Evolutionary conservation across 2,329 filamentous ascomycete genomes (phyloP).

Genomic region (Apiospora pterosperma): DNA sequence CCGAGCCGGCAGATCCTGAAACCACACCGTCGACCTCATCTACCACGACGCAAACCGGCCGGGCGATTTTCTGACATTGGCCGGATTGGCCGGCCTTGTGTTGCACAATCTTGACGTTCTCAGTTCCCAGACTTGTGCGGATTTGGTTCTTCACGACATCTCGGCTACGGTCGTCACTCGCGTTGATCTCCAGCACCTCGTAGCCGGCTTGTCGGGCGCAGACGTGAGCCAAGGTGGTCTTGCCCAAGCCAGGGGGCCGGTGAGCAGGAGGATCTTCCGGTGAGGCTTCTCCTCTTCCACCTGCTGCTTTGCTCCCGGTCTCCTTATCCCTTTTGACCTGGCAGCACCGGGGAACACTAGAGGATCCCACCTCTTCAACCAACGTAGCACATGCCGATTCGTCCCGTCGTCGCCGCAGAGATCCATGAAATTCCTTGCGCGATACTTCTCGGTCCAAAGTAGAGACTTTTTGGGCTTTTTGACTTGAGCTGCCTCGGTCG

Average conservation of each 20-base stretch:
- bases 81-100: slow-evolving; percentile 49
- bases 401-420: slow-evolving; percentile 92
- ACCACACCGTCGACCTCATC: slow-evolving; percentile 97
- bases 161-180: slow-evolving; percentile 87
- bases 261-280: slow-evolving; percentile 83
- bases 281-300: slow-evolving; percentile 71
- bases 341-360: slow-evolving; percentile 81
- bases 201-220: slow-evolving; percentile 95
- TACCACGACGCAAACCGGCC: slow-evolving; percentile 88
- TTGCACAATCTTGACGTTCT: slow-evolving; percentile 79
- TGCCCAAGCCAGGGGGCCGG: slow-evolving; percentile 92
- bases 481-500: slow-evolving; percentile 34
- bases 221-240: slow-evolving; percentile 94
- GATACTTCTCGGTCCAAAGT: slow-evolving; percentile 97
- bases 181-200: slow-evolving; percentile 95
- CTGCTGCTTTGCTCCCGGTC: slow-evolving; percentile 41
- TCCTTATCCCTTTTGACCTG: slow-evolving; percentile 51
- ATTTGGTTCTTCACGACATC: slow-evolving; percentile 91
- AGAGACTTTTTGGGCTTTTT: slow-evolving; percentile 50
- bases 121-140: slow-evolving; percentile 85
- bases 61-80: slow-evolving; percentile 67
- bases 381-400: slow-evolving; percentile 83
- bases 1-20: slow-evolving; percentile 68
- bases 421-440: slow-evolving; percentile 87
- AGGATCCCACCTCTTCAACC: slow-evolving; percentile 92